Evolutionary conservation across 345 rosid genomes (phyloP), one percentile per base, ranked within the genome.

Genomic region (Xanthoceras sorbifolium): DNA sequence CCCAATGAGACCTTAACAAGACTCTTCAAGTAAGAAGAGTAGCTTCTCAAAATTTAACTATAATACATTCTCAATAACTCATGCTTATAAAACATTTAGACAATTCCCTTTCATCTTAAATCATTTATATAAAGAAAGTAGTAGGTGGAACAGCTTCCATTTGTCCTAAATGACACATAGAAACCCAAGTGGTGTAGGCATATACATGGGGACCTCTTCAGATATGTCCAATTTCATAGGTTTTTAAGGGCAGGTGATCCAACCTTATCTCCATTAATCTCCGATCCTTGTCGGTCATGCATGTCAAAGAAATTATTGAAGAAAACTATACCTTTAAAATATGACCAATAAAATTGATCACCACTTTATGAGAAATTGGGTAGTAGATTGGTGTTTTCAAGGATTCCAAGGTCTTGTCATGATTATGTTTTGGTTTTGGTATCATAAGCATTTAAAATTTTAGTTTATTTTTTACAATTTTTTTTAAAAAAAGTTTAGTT

Each of bases 181-280:
- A 70, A 52, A 25, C 1, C 15, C 57, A 14, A 38, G 36, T 17
- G 8, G 25, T 18, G 6, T 2, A 38, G 22, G 17, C 26, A 57
- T 31, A 15, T 20, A 32, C 9, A n/a, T 0, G 28, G 48, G 63
- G 18, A 29, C 64, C 74, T 29, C 29, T 60, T 40, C 76, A 59
- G 59, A 42, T n/a, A n/a, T 9, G 57, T 10, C 59, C 38, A 18
- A 62, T 62, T 62, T 63, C 38, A 28, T 25, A 28, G 76, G 68
- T 50, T 44, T 54, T 62, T 44, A 40, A 62, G 69, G n/a, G 69
- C 28, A 42, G 52, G 55, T 73, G 76, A 36, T 18, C 50, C 73
- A 5, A 48, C 31, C 42, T 14, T 18, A 9, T 52, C 75, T 23
- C 32, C 34, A 34, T 36, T 6, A 36, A 31, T 34, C 64, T 12